A percentile compares a stretch with the other conserved stretches of the same genome.
phyloP scores from a whole-genome alignment of 805 yeast species.

The Kodamaea hsintzibuensis region DNA sequence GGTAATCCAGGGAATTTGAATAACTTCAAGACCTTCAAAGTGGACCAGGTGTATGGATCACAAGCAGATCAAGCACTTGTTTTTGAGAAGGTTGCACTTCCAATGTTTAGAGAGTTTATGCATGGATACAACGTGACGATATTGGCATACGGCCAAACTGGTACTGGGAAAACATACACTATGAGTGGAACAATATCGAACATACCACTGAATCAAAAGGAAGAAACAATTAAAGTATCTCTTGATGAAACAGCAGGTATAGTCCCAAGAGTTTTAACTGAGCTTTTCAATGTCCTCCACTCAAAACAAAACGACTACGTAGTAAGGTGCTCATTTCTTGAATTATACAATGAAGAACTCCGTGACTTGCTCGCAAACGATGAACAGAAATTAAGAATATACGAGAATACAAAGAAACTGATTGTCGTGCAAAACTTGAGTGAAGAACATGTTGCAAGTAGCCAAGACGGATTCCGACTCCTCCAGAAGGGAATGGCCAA shows the following conservation, averaged over 20 bases:
- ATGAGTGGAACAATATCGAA: slow-evolving; percentile 50
- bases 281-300: slow-evolving; percentile 53
- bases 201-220: not conserved
- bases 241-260: slow-evolving; percentile 53
- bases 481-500: slow-evolving; percentile 57
- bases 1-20: slow-evolving; percentile 20
- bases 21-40: slow-evolving; percentile 55
- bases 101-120: slow-evolving; percentile 67
- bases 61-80: slow-evolving; percentile 70
- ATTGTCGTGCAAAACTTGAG: slow-evolving; percentile 65
- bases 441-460: slow-evolving; percentile 56
- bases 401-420: slow-evolving; percentile 24
- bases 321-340: slow-evolving; percentile 79
- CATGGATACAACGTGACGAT: slow-evolving; percentile 69
- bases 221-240: slow-evolving; percentile 1
- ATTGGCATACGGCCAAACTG: slow-evolving; percentile 81
- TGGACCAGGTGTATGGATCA: slow-evolving; percentile 83
- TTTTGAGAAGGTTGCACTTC: slow-evolving; percentile 70
- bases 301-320: slow-evolving; percentile 50
- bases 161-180: slow-evolving; percentile 83
- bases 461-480: slow-evolving; percentile 56
- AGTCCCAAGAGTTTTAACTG: slow-evolving; percentile 47
- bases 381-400: slow-evolving; percentile 35
- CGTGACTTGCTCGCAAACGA: slow-evolving; percentile 66
- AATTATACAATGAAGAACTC: slow-evolving; percentile 84